Base-by-base conservation (phyloP, 345 rosid genomes). In the Eucalyptus marginata region DNA sequence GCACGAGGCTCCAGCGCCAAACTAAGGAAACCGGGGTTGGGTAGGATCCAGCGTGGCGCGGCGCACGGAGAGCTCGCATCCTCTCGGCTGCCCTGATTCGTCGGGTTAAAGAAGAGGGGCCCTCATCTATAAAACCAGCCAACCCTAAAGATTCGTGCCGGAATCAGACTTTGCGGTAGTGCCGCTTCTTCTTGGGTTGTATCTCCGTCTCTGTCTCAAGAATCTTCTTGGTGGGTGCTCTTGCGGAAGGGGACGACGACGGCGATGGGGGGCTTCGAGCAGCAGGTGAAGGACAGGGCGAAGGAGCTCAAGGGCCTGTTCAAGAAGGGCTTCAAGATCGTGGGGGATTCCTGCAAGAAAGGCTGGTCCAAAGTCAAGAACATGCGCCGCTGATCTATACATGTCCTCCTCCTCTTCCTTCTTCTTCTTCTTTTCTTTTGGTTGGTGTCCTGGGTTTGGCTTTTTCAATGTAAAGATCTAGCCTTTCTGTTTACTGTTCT, bases 301-400 rank as follows among this genome's bases (percentile, higher is more conserved):
- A 88, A 54, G 79, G 97, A 92, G 92, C 95, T 97, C 79, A 95
- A 92, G 92, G 86, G 89, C 83, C 87, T 95, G 3, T 91, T 96
- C 90, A 92, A 95, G 94, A 96, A 94, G 89, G 95, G 99, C 1
- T 92, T 96, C 66, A 97, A 92, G 96, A 92, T 96, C 66, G 95
- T 97, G 51, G 94, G 96, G 20, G 94, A 93, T 8, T 94, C 97
- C 56, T 94, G 98, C 93, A 97, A 95, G 94, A 96, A 96, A 91
- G 99, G 99, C 5, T 97, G 98, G 99, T 49, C 58, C 91, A 97
- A 96, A 91, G 96, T 97, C 90, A 97, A 95, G 94, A 92, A 94
- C 87, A 90, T 95, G 87, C 95, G 93, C 88, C 93, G 96, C 88
- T 95, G 92, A 92, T 90, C 47, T 76, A 10, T 20, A 20, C 84